A percentile compares a stretch with the other conserved stretches of the same genome.
phyloP scores from a whole-genome alignment of 257 asterid genomes.

The Linaria vulgaris region DNA sequence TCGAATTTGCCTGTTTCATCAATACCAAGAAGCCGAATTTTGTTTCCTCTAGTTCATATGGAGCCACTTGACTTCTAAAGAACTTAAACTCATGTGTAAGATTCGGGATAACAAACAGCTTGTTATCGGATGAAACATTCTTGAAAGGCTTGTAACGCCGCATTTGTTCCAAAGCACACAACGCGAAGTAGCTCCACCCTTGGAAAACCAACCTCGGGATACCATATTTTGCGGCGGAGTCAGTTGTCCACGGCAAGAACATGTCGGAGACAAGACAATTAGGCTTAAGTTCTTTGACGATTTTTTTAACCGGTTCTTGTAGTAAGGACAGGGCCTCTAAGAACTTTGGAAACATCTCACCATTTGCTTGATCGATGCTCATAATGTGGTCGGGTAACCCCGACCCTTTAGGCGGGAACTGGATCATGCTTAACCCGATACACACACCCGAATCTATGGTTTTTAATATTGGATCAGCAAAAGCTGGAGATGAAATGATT shows the following conservation, averaged over 20 bases:
- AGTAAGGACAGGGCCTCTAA: conserved; percentile 9
- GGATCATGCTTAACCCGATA: conserved; percentile 8
- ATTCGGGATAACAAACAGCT: background rate
- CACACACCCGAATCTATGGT: background rate
- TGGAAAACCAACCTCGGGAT: conserved; percentile 28
- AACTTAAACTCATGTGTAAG: background rate
- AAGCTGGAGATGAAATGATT: conserved; percentile 23
- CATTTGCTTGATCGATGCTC: background rate
- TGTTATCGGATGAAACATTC: background rate
- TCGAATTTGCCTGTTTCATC: background rate
- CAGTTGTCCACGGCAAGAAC: conserved; percentile 24
- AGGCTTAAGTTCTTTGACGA: conserved; percentile 22
- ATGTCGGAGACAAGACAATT: conserved; percentile 27
- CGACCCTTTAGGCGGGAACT: conserved; percentile 12
- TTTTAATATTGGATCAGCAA: background rate
- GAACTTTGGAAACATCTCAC: background rate
- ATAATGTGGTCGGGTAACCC: conserved; percentile 26
- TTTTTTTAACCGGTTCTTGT: conserved; percentile 24
- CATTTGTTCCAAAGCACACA: conserved; percentile 21
- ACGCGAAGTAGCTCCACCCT: conserved; percentile 7
- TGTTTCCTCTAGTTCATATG: background rate
- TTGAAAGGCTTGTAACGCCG: background rate
- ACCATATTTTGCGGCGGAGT: conserved; percentile 24
- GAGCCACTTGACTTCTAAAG: background rate
- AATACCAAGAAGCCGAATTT: background rate